Conservation (phyloP, 768 basidiomycete species). For the Leucocoprinus sp. region DNA sequence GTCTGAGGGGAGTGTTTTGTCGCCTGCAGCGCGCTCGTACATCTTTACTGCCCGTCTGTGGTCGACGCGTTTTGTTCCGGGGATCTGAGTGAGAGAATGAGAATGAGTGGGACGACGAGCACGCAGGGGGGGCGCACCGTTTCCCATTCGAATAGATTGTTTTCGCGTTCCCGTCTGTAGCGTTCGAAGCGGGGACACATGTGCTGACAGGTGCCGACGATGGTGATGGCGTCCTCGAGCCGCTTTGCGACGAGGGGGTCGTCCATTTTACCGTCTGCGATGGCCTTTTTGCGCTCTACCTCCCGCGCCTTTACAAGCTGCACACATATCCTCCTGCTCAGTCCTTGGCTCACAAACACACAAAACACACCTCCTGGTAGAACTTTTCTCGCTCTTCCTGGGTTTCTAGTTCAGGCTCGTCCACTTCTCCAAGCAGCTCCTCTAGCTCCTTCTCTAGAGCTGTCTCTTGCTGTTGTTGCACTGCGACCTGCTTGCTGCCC, state of each 20-base stretch:
- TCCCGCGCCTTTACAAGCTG: slow-evolving; percentile 73
- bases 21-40: slow-evolving; percentile 91
- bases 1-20: slow-evolving; percentile 87
- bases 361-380: slow-evolving; percentile 57
- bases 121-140: slow-evolving; percentile 47
- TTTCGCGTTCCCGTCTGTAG: slow-evolving; percentile 83
- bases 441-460: no score
- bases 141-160: slow-evolving; percentile 83
- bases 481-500: no score
- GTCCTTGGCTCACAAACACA: slow-evolving; percentile 2
- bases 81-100: slow-evolving; percentile 45
- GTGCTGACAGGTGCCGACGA: slow-evolving; percentile 84
- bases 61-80: slow-evolving; percentile 79
- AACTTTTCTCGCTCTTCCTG: slow-evolving; percentile 60
- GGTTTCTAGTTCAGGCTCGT: slow-evolving; percentile 47
- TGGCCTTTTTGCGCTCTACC: slow-evolving; percentile 60
- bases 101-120: slow-evolving; percentile 30
- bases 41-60: slow-evolving; percentile 87
- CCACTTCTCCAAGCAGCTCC: no score
- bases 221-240: slow-evolving; percentile 85
- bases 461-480: no score
- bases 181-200: slow-evolving; percentile 96
- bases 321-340: slow-evolving; percentile 16
- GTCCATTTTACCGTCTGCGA: slow-evolving; percentile 81
- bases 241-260: slow-evolving; percentile 74